Evolutionary conservation across 768 basidiomycete genomes (phyloP), one percentile per base, ranked within the genome.

Genomic region (Leucogyrophana mollusca): DNA sequence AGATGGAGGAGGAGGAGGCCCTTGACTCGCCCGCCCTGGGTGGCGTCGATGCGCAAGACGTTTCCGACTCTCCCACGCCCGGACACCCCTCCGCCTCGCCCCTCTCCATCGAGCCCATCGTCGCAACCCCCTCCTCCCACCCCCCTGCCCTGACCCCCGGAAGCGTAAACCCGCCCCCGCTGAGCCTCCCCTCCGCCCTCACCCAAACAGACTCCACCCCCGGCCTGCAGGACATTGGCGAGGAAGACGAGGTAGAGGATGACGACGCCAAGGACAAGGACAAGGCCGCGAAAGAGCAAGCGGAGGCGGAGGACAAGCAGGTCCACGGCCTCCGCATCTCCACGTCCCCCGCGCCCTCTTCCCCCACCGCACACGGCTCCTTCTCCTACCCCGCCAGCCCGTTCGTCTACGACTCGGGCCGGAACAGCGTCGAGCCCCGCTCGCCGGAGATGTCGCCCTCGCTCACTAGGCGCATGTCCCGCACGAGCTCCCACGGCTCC

Each of bases 281-380:
- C n/a, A n/a, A n/a, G n/a, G 40, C 40, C 10, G 49, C 43, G 3
- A 46, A 62, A 32, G 64, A 56, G 13, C 54, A 56, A 13, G 50
- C 46, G 2, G 46, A 53, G 34, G 46, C 52, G 4, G 55, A 49
- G 10, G 56, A 55, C 8, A 50, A 57, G 48, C n/a, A n/a, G n/a
- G n/a, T n/a, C 40, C 80, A 82, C 41, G 81, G 83, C 9, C 59
- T 85, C 53, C 72, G 78, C 50, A 78, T 84, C 40, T 73, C 70
- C 24, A 84, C 78, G 0, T 56, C 67, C 0, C 69, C 73, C 6
- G 47, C 66, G 5, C 62, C 70, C 23, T 56, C 59, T 38, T 56
- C 53, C 18, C 53, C 62, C 21, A 51, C 55, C 38, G 47, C 55
- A 10, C 63, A 68, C 3, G 53, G 67, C 40, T 55, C 55, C 34